phyloP scores from a whole-genome alignment of 495 filamentous ascomycete genomes.

The Trichoderma parareesei region DNA sequence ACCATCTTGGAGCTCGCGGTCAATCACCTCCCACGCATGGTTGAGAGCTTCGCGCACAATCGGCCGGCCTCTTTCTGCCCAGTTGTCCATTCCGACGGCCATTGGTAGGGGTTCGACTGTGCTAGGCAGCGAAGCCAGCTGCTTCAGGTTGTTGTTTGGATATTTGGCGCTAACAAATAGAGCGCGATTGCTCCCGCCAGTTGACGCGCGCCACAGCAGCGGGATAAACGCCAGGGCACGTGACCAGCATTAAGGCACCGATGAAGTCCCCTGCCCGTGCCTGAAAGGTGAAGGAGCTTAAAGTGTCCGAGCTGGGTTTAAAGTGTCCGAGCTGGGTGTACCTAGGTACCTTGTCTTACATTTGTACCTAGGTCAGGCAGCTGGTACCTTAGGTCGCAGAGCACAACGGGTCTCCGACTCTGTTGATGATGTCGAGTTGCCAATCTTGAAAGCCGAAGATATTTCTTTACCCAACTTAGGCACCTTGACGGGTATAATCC shows the following conservation, averaged over 20 bases:
- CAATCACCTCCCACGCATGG: slow-evolving; percentile 31
- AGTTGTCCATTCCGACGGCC: slow-evolving; percentile 26
- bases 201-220: neutral
- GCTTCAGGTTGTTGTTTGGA: neutral
- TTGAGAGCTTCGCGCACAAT: slow-evolving; percentile 33
- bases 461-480: too few relatives aligned
- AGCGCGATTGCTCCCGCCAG: neutral
- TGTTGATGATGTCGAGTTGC: too few relatives aligned
- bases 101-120: neutral
- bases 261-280: neutral
- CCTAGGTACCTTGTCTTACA: too few relatives aligned
- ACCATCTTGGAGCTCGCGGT: slow-evolving; percentile 29
- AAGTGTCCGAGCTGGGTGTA: too few relatives aligned
- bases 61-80: slow-evolving; percentile 30
- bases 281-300: neutral
- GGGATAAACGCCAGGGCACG: slow-evolving; percentile 3
- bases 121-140: neutral
- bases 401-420: too few relatives aligned
- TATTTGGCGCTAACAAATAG: neutral
- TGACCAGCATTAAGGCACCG: neutral
- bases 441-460: too few relatives aligned
- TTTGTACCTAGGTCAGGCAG: too few relatives aligned
- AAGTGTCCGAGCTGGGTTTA: too few relatives aligned
- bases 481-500: too few relatives aligned
- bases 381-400: too few relatives aligned